phyloP scores from a whole-genome alignment of 768 basidiomycete species.

The Rhodosporidiobolus odoratus region DNA sequence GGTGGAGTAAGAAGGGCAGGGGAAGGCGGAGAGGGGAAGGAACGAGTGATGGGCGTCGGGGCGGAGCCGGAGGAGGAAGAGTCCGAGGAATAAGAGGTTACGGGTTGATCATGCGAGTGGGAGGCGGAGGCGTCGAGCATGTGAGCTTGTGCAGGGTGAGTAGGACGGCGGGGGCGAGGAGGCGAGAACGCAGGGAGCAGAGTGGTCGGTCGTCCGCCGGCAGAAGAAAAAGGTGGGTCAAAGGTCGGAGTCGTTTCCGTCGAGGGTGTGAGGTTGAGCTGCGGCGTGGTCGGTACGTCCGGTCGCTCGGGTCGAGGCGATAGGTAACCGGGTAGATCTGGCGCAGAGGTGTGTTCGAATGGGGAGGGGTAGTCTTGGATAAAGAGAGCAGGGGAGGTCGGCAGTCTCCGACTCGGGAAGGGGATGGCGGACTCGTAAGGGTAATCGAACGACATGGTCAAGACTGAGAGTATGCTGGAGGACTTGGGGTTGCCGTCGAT shows the following conservation, averaged over 20 bases:
- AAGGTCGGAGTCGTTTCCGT: not conserved
- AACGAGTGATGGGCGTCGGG: not conserved
- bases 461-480: no score
- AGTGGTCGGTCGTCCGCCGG: not conserved
- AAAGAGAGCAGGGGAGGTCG: no score
- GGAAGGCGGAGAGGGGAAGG: not conserved
- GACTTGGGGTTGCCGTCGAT: no score
- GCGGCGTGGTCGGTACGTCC: not conserved
- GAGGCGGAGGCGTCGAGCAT: not conserved
- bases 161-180: not conserved
- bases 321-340: not conserved
- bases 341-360: not conserved
- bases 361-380: no score
- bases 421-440: no score
- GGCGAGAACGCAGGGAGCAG: not conserved
- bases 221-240: not conserved
- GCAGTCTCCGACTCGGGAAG: no score
- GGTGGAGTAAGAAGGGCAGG: not conserved
- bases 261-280: not conserved
- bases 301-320: conserved; percentile 13
- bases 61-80: conserved; percentile 5
- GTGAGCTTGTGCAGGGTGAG: not conserved
- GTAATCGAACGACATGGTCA: no score
- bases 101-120: not conserved
- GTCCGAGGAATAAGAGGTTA: not conserved